Conservation (phyloP, 73 alveolate species). For the Paramecium bursaria region DNA sequence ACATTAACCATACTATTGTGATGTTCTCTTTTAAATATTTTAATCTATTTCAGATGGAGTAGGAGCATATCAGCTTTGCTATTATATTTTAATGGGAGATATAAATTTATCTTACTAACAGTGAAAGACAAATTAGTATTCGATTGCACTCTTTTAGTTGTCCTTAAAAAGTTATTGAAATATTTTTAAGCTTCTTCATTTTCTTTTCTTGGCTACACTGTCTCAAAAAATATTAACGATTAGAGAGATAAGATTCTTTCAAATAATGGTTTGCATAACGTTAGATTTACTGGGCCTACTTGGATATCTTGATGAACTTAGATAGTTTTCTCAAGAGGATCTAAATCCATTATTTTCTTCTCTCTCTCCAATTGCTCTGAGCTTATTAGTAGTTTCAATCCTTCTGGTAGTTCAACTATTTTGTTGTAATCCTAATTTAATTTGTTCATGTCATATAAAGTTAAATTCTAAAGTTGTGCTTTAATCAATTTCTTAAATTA, state of each 20-base stretch:
- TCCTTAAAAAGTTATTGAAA: conserved; percentile 41
- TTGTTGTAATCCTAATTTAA: conserved; percentile 6
- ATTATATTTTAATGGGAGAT: conserved; percentile 44
- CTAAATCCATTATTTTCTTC: conserved; percentile 41
- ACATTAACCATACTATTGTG: conserved; percentile 46
- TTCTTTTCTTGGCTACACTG: background rate
- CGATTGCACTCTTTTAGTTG: conserved; percentile 39
- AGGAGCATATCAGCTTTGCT: conserved; percentile 14
- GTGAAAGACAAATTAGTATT: conserved; percentile 49
- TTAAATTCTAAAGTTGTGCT: conserved; percentile 13
- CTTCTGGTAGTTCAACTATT: conserved; percentile 53
- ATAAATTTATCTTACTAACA: conserved; percentile 10
- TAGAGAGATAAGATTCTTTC: conserved; percentile 46
- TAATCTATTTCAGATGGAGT: conserved; percentile 30
- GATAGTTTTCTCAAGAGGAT: conserved; percentile 57
- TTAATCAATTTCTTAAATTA: conserved; percentile 40
- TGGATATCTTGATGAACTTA: conserved; percentile 31
- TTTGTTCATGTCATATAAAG: conserved; percentile 18
- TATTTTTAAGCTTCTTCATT: conserved; percentile 1
- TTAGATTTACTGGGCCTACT: conserved; percentile 29
- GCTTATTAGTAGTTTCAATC: conserved; percentile 49
- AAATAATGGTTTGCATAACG: conserved; percentile 45
- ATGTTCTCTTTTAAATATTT: conserved; percentile 64
- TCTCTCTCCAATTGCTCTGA: conserved; percentile 48
- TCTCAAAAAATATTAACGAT: conserved; percentile 42